Evolutionary conservation across 192 early-diverging fungal species (phyloP).

Genomic region (Coemansia sp.): DNA sequence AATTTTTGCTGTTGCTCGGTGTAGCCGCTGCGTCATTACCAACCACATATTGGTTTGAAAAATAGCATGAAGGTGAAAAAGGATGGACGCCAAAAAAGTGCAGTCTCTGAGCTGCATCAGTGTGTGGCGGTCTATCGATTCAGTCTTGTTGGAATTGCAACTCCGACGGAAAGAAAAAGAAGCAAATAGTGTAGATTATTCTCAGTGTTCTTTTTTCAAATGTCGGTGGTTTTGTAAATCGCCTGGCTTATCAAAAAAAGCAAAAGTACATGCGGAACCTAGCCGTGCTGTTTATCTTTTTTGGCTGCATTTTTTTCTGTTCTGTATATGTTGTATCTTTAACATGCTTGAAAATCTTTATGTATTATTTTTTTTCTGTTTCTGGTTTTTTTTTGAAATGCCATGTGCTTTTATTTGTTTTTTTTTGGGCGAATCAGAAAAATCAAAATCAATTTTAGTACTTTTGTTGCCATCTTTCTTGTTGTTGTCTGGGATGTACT

Average conservation of each 20-base stretch:
- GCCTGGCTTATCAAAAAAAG: background rate
- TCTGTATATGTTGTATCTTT: background rate
- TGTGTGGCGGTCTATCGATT: background rate
- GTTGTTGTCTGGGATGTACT: too few relatives aligned
- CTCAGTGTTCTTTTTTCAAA: background rate
- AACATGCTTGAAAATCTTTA: background rate
- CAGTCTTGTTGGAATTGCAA: background rate
- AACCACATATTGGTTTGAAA: background rate
- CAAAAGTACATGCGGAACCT: background rate
- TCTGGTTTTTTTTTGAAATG: constrained; percentile 4
- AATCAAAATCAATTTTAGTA: background rate
- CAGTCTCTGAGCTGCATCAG: background rate
- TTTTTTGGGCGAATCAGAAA: background rate
- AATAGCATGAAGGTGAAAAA: background rate
- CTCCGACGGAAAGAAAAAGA: background rate
- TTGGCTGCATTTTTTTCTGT: background rate
- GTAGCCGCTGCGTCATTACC: background rate
- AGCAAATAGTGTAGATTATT: too few relatives aligned
- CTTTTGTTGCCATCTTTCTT: background rate
- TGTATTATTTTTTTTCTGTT: background rate
- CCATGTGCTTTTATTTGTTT: background rate
- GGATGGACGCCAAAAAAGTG: background rate
- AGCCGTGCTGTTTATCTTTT: background rate
- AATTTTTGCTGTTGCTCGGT: background rate
- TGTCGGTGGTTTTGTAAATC: background rate